A percentile compares a stretch with the other conserved stretches of the same genome.
These are phyloP conservation scores for Botrytis sinoallii DNA, from an alignment of 2,329 filamentous ascomycete species.

Conservation along the genomic window DNA sequence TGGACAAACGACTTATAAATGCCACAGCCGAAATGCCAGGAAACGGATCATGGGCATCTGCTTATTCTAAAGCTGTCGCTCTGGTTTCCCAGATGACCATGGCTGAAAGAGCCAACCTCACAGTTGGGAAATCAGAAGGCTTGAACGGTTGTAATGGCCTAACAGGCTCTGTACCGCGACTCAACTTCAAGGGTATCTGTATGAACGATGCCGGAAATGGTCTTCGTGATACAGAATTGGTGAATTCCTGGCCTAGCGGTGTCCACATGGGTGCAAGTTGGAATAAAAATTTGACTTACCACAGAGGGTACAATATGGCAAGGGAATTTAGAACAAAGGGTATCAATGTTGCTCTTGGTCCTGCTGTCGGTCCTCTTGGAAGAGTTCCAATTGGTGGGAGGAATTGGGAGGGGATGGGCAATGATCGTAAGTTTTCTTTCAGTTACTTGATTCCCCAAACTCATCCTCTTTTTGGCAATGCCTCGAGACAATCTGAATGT, in stretches of 20 bases:
- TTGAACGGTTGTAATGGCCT: not conserved
- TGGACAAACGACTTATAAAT: not conserved
- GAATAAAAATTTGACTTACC: not conserved
- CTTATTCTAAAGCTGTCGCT: not conserved
- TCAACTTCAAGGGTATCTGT: not conserved
- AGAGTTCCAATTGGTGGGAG: slow-evolving; percentile 64
- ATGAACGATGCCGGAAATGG: not conserved
- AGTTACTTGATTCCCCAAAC: not conserved
- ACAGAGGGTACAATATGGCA: not conserved
- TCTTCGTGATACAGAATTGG: not conserved
- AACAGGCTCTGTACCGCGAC: not conserved
- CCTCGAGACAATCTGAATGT: not conserved
- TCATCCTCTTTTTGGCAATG: not conserved
- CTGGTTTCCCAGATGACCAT: not conserved
- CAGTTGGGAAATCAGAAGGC: not conserved
- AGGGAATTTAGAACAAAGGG: not conserved
- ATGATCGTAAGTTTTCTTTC: slow-evolving; percentile 27
- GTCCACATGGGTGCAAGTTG: not conserved
- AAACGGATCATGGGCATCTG: not conserved
- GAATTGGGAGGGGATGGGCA: slow-evolving; percentile 58
- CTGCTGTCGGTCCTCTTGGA: slow-evolving; percentile 63
- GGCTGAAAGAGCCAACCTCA: not conserved
- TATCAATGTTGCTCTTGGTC: not conserved
- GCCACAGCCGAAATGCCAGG: not conserved
- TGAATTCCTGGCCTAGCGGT: not conserved